A percentile compares a stretch with the other conserved stretches of the same genome.
phyloP scores from a whole-genome alignment of 2,329 filamentous ascomycete species.

The Colletotrichum sublineola region DNA sequence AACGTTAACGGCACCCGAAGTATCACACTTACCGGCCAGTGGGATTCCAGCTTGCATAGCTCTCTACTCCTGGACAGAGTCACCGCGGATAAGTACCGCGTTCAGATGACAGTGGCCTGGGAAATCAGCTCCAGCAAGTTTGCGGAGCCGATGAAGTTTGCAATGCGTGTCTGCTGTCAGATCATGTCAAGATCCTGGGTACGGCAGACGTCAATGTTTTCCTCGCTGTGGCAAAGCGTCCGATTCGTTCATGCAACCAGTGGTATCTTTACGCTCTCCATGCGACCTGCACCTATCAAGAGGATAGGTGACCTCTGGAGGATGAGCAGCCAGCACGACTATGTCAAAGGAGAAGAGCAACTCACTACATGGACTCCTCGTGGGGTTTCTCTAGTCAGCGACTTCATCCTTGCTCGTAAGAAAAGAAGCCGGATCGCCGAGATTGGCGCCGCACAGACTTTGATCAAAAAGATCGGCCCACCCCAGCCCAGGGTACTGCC shows the following conservation, averaged over 20 bases:
- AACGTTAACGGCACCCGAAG: constrained; percentile 92
- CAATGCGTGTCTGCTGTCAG: constrained; percentile 83
- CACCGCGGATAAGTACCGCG: constrained; percentile 91
- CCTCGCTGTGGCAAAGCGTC: constrained; percentile 86
- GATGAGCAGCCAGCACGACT: constrained; percentile 94
- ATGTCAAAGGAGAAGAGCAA: constrained; percentile 94
- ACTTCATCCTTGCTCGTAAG: constrained; percentile 83
- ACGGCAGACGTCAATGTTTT: constrained; percentile 88
- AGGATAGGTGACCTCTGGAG: constrained; percentile 94
- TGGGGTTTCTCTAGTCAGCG: constrained; percentile 90
- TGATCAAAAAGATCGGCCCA: constrained; percentile 71
- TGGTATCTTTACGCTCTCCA: constrained; percentile 85
- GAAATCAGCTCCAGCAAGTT: constrained; percentile 87
- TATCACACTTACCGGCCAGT: constrained; percentile 89
- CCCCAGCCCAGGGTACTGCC: constrained; percentile 56
- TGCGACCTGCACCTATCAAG: constrained; percentile 91
- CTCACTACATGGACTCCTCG: constrained; percentile 88
- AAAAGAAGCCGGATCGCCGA: constrained; percentile 81
- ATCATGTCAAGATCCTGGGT: constrained; percentile 87
- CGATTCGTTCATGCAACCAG: constrained; percentile 90
- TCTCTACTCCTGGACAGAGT: constrained; percentile 94
- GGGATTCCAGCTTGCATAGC: constrained; percentile 94
- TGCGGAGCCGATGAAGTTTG: constrained; percentile 89
- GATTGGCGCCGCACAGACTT: constrained; percentile 79
- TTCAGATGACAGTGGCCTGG: constrained; percentile 90